phyloP scores from a whole-genome alignment of 106 monocot species.

The Dioscorea zingiberensis region DNA sequence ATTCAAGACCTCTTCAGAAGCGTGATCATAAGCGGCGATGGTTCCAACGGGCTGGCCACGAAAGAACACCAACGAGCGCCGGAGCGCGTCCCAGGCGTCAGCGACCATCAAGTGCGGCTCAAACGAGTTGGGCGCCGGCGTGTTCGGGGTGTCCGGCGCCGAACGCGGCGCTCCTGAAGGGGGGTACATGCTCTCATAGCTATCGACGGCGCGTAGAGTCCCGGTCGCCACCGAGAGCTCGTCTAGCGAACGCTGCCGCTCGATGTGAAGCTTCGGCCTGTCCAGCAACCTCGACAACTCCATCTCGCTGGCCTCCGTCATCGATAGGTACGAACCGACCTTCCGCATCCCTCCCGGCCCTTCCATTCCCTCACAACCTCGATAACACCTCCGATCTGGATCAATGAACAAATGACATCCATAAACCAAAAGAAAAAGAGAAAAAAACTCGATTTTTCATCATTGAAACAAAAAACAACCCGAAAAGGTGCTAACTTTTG shows the following conservation, averaged over 20 bases:
- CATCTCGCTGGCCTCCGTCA: constrained; percentile 46
- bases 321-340: constrained; percentile 39
- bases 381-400: too few relatives aligned
- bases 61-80: constrained; percentile 67
- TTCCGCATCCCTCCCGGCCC: constrained; percentile 18
- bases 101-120: constrained; percentile 81
- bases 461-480: too few relatives aligned
- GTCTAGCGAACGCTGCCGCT: constrained; percentile 84
- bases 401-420: too few relatives aligned
- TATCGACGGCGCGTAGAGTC: constrained; percentile 8
- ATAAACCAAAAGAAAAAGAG: too few relatives aligned
- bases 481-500: too few relatives aligned
- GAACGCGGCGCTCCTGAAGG: constrained; percentile 11
- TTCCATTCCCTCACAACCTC: neutral
- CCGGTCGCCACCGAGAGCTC: constrained; percentile 70
- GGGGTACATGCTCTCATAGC: constrained; percentile 19
- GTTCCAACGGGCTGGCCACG: constrained; percentile 83
- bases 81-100: constrained; percentile 85
- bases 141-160: constrained; percentile 17
- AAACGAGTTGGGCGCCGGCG: constrained; percentile 26
- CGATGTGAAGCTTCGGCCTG: constrained; percentile 56
- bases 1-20: constrained; percentile 89
- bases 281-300: constrained; percentile 50
- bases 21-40: constrained; percentile 75
- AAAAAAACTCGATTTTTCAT: too few relatives aligned